phyloP scores from a whole-genome alignment of 140 eudicot species.

The Eryngium alpinum region DNA sequence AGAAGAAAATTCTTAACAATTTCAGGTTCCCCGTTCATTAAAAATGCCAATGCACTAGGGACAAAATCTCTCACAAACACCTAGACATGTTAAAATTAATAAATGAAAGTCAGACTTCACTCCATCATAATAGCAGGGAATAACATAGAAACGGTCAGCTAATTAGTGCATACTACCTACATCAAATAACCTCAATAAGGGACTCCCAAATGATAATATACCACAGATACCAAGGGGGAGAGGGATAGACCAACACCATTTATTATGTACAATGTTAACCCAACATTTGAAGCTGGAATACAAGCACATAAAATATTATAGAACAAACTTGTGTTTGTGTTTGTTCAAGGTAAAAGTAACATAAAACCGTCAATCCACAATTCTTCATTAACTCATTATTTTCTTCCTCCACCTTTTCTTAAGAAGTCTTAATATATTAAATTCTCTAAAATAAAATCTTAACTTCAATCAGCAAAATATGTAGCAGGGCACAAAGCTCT shows the following conservation, averaged over 20 bases:
- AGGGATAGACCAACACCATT: background rate
- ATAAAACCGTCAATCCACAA: background rate
- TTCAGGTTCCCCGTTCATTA: conserved; percentile 94
- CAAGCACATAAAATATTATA: background rate
- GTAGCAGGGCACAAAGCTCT: background rate
- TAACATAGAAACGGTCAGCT: background rate
- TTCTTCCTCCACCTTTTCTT: no score
- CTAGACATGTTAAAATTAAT: conserved; percentile 21
- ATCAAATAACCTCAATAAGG: background rate
- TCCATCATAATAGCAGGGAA: background rate
- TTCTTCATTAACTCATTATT: no score
- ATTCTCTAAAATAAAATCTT: background rate
- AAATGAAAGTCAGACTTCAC: background rate
- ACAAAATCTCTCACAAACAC: conserved; percentile 78
- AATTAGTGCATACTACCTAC: background rate
- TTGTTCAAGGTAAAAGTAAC: background rate
- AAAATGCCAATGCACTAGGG: conserved; percentile 93
- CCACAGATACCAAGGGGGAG: background rate
- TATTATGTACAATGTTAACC: background rate
- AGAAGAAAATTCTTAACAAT: conserved; percentile 74
- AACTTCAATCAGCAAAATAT: background rate
- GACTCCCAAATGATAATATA: background rate
- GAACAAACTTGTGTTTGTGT: background rate
- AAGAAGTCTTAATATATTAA: background rate
- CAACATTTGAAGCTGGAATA: background rate